These are phyloP conservation scores for Strobilomyces echinocephalus DNA, from an alignment of 768 basidiomycete species.

Conservation along the genomic window DNA sequence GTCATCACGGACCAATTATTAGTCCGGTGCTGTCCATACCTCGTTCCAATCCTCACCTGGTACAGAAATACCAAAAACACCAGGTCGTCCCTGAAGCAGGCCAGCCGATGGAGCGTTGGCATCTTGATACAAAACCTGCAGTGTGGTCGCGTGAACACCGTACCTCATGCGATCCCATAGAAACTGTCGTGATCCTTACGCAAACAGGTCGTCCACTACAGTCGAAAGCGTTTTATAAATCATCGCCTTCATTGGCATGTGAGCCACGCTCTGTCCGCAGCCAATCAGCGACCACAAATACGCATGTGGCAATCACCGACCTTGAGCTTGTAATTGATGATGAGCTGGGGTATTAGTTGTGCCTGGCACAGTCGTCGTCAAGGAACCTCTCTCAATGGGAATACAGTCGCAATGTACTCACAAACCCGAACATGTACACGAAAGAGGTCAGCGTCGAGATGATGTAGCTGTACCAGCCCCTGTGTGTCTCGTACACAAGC, in stretches of 20 bases:
- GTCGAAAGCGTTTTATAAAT: constrained; percentile 90
- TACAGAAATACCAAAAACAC: constrained; percentile 91
- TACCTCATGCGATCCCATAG: constrained; percentile 12
- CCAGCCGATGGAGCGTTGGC: constrained; percentile 90
- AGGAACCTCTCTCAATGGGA: constrained; percentile 1
- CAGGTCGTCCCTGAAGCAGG: constrained; percentile 85
- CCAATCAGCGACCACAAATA: constrained; percentile 5
- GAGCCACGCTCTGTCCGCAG: constrained; percentile 73
- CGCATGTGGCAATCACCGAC: constrained; percentile 35
- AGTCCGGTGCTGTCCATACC: constrained; percentile 6
- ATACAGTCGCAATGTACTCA: constrained; percentile 41
- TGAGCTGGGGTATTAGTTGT: constrained; percentile 80
- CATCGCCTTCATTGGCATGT: constrained; percentile 99
- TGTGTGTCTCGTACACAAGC: constrained; percentile 76
- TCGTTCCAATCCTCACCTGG: constrained; percentile 53
- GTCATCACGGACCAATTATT: constrained; percentile 14
- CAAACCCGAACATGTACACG: constrained; percentile 97
- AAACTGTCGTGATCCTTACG: constrained; percentile 45
- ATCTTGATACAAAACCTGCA: constrained; percentile 90
- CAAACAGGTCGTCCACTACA: constrained; percentile 89
- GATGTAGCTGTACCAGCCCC: constrained; percentile 94
- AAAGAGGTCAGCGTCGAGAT: constrained; percentile 91
- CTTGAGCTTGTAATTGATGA: constrained; percentile 98
- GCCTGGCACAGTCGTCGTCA: constrained; percentile 44
- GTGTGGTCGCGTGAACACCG: constrained; percentile 12